phyloP scores from a whole-genome alignment of 305 asterid genomes.

The Fraxinus velutina region DNA sequence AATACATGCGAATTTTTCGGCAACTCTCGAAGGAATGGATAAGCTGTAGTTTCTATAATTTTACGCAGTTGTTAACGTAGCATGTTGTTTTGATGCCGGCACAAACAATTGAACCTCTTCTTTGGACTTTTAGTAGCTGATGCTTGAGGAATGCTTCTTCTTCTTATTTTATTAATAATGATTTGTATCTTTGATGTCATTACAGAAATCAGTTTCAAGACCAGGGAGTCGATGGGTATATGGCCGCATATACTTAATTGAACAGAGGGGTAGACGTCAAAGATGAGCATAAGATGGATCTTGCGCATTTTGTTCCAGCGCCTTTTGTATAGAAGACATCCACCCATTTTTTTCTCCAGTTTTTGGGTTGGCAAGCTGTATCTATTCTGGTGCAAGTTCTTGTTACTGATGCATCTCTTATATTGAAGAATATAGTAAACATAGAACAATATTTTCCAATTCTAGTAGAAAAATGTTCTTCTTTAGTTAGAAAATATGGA shows the following conservation, averaged over 20 bases:
- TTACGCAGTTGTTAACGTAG: background rate
- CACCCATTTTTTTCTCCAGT: background rate
- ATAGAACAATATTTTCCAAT: background rate
- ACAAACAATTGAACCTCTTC: background rate
- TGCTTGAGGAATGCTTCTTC: background rate
- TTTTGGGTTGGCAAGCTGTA: background rate
- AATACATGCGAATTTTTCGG: background rate
- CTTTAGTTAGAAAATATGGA: background rate
- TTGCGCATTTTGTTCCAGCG: slow-evolving; percentile 10
- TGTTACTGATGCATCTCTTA: background rate
- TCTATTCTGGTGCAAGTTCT: background rate
- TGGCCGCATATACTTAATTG: slow-evolving; percentile 82
- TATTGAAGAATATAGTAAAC: background rate
- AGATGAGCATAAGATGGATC: slow-evolving; percentile 39
- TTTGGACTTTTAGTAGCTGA: background rate
- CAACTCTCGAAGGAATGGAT: background rate
- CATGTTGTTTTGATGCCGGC: background rate
- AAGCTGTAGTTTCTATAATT: background rate
- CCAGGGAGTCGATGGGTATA: slow-evolving; percentile 76
- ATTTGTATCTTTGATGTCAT: background rate
- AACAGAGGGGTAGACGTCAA: slow-evolving; percentile 51
- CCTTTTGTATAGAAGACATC: slow-evolving; percentile 21
- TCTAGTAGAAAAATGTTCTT: background rate
- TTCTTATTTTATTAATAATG: background rate
- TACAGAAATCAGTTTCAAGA: slow-evolving; percentile 61